A percentile compares a stretch with the other conserved stretches of the same genome.
Conservation (phyloP, 1,139 yeast species). For the Scheffersomyces lignicola region DNA sequence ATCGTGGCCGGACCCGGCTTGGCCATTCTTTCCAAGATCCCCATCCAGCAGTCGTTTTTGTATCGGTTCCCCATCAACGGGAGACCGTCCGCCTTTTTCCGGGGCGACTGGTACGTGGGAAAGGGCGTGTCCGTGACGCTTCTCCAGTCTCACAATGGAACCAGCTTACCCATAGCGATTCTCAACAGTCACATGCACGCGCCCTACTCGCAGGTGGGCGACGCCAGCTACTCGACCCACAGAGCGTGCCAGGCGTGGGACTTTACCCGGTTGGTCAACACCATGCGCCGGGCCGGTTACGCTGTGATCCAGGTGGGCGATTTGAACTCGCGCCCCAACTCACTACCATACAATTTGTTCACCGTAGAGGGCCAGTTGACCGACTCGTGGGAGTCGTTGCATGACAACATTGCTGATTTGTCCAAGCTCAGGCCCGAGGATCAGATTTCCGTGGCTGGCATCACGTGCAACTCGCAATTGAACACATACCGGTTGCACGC, state of each 20-base stretch:
- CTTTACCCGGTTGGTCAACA: conserved; percentile 63
- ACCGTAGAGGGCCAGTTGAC: conserved; percentile 66
- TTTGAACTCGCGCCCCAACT: conserved; percentile 83
- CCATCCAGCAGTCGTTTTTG: conserved; percentile 74
- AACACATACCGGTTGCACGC: conserved; percentile 82
- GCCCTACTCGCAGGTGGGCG: conserved; percentile 81
- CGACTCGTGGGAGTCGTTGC: conserved; percentile 82
- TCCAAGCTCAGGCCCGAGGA: conserved; percentile 58
- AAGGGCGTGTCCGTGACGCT: conserved; percentile 81
- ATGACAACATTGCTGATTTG: conserved; percentile 46
- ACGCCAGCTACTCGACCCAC: conserved; percentile 87
- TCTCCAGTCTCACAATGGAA: conserved; percentile 49
- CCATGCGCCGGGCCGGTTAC: conserved; percentile 72
- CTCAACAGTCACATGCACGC: conserved; percentile 97
- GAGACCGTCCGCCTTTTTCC: conserved; percentile 84
- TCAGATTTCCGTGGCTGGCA: conserved; percentile 73
- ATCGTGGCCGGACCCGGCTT: conserved; percentile 92
- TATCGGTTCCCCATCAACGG: conserved; percentile 92
- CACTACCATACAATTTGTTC: conserved; percentile 75
- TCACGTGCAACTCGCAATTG: conserved; percentile 83
- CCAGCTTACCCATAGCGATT: conserved; percentile 64
- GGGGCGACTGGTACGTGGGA: conserved; percentile 99
- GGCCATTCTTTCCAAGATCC: conserved; percentile 79
- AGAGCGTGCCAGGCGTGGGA: conserved; percentile 98
- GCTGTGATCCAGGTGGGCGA: conserved; percentile 92